These are phyloP conservation scores for Lepiota venenata DNA, from an alignment of 768 basidiomycete species.

Conservation along the genomic window DNA sequence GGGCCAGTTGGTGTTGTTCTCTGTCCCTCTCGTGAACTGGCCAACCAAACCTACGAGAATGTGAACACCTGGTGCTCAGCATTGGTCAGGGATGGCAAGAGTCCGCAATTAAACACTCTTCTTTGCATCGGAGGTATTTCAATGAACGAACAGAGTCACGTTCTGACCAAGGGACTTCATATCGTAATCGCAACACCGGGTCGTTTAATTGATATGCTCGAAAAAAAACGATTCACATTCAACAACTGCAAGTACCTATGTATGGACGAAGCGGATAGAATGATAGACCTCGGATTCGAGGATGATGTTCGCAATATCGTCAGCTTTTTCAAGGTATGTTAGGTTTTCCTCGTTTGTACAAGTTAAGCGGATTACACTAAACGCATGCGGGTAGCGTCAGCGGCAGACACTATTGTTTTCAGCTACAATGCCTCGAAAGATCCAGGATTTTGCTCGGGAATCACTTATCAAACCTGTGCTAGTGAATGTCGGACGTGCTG, in stretches of 20 bases:
- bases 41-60: slow-evolving; percentile 96
- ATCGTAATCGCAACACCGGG: slow-evolving; percentile 97
- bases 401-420: slow-evolving; percentile 97
- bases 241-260: slow-evolving; percentile 94
- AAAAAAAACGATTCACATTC: slow-evolving; percentile 91
- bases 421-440: slow-evolving; percentile 98
- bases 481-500: slow-evolving; percentile 97
- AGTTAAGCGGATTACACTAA: background rate
- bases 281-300: slow-evolving; percentile 99
- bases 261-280: slow-evolving; percentile 99
- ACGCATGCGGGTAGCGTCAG: slow-evolving; percentile 60
- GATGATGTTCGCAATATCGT: slow-evolving; percentile 99
- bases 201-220: slow-evolving; percentile 95
- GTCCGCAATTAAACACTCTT: slow-evolving; percentile 84
- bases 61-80: slow-evolving; percentile 82
- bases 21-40: slow-evolving; percentile 96
- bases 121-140: slow-evolving; percentile 98
- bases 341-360: background rate
- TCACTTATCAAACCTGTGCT: slow-evolving; percentile 93
- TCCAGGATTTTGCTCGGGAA: slow-evolving; percentile 97
- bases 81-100: slow-evolving; percentile 73
- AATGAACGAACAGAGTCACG: slow-evolving; percentile 96
- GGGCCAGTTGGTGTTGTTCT: slow-evolving; percentile 96
- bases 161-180: slow-evolving; percentile 87
- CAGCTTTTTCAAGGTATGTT: slow-evolving; percentile 92